Percentiles rank a stretch among this genome's conserved stretches.
phyloP scores from a whole-genome alignment of 345 rosid genomes.

The Eucalyptus paniculata region DNA sequence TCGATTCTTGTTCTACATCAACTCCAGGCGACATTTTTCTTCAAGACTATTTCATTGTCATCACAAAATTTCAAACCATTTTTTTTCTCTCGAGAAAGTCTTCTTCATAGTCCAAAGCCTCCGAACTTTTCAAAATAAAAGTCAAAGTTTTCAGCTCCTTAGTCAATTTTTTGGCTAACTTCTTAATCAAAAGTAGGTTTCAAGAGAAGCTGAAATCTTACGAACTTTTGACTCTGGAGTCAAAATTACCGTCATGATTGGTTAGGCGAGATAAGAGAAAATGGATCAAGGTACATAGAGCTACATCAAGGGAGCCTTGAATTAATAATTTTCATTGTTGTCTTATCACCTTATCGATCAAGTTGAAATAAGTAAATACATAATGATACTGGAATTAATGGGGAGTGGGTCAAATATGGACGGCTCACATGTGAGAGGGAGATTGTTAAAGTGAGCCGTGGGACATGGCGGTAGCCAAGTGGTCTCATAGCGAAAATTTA shows the following conservation, averaged over 20 bases:
- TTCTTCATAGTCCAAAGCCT: background rate
- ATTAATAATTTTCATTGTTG: background rate
- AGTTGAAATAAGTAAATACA: background rate
- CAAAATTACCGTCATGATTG: background rate
- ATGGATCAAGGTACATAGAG: background rate
- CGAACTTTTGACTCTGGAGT: background rate
- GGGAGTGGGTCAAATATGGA: background rate
- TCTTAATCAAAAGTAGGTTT: background rate
- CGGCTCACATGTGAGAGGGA: background rate
- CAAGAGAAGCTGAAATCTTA: background rate
- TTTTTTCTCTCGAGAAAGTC: background rate
- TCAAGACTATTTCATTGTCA: background rate
- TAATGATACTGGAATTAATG: background rate
- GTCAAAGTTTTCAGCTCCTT: background rate
- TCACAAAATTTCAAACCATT: background rate
- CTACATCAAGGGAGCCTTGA: background rate
- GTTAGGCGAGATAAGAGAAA: background rate
- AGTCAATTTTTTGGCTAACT: background rate
- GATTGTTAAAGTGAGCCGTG: background rate
- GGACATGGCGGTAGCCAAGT: background rate
- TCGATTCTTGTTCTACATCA: background rate
- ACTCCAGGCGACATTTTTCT: background rate
- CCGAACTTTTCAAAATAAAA: background rate
- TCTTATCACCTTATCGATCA: too few species aligned
- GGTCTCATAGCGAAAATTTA: fast-evolving